Evolutionary conservation across 1,284 basidiomycete species (phyloP), one percentile per base, ranked within the genome.

Genomic region (Moesziomyces sp.): DNA sequence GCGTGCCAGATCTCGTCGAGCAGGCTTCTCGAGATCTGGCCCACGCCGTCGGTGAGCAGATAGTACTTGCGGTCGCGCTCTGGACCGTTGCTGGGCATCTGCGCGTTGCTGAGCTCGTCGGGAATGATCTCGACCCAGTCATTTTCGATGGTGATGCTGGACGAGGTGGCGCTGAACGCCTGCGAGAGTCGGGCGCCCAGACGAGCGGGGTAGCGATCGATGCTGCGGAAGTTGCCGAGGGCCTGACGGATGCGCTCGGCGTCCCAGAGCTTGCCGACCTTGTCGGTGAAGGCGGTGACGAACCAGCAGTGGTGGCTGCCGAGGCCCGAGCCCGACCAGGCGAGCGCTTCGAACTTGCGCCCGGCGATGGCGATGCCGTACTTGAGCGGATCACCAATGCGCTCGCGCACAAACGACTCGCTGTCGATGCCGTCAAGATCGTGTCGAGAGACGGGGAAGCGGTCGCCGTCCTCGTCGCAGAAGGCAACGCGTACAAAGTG

Each of bases 301-400:
- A 70, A 70, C 67, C 67, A 70, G 45, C 52, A 53, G 40, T 70
- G 67, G 30, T 70, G 61, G 23, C 61, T 64, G 21, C 67, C 50
- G 13, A 70, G 52, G 2, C 56, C 62, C 1, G 67, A 63, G 3
- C 67, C 57, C 5, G 67, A 70, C 67, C 67, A 70, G 5, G 67
- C 67, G 13, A 70, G 51, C 42, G 56, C 52, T n/a, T 64, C 49
- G n/a, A 59, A 70, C 10, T 38, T 44, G 40, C 61, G 60, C 0
- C 67, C 67, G 7, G 67, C 67, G 26, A 70, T 61, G 7, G 46
- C 45, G 43, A 70, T 70, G 23, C 56, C 67, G 14, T 52, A 16
- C 30, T 70, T 70, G 46, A 70, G 54, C 14, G 57, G 52, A 10
- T 46, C 57, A 1, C 67, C 67, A 19, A 70, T 58, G 24, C 67